Percentiles rank a stretch among this genome's conserved stretches.
These are phyloP conservation scores for Limtongia smithiae DNA, from an alignment of 805 yeast genomes.

Conservation along the genomic window DNA sequence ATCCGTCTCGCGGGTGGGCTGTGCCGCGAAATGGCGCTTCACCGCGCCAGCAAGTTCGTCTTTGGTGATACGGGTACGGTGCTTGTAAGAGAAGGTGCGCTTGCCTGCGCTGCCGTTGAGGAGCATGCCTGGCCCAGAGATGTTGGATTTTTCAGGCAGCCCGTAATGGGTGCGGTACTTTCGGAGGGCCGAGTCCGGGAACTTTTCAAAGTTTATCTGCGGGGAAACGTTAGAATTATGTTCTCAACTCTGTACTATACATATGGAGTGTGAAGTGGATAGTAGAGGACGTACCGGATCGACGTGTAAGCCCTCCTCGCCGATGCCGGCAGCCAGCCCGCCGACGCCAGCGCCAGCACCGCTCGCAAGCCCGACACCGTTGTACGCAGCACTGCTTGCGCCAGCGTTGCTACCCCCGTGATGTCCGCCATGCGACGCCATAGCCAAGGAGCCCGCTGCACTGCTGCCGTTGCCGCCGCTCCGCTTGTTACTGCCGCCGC, in stretches of 20 bases:
- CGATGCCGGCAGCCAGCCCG: too few relatives aligned
- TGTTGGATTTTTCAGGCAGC: slow-evolving; percentile 55
- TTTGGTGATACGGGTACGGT: slow-evolving; percentile 49
- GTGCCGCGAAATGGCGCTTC: slow-evolving; percentile 62
- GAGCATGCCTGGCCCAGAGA: slow-evolving; percentile 65
- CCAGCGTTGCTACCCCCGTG: neutral
- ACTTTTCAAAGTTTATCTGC: slow-evolving; percentile 58
- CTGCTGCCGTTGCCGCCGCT: too few relatives aligned
- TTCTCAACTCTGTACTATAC: too few relatives aligned
- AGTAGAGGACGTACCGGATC: slow-evolving; percentile 15
- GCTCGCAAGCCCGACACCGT: neutral
- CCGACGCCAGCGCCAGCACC: too few relatives aligned
- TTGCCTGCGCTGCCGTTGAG: slow-evolving; percentile 70
- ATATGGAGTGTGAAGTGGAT: too few relatives aligned
- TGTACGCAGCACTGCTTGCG: neutral
- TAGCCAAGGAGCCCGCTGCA: too few relatives aligned
- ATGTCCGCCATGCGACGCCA: too few relatives aligned
- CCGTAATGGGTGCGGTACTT: slow-evolving; percentile 62
- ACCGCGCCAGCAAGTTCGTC: slow-evolving; percentile 57
- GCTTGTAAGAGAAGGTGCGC: slow-evolving; percentile 50
- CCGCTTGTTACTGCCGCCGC: too few relatives aligned
- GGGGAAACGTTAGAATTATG: neutral
- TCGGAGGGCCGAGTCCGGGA: slow-evolving; percentile 62
- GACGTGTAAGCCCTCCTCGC: neutral
- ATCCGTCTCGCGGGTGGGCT: slow-evolving; percentile 73